Percentiles rank a stretch among this genome's conserved stretches.
Conservation (phyloP, 2,329 filamentous ascomycete genomes). For the Neophaeococcomyces mojaviensis region DNA sequence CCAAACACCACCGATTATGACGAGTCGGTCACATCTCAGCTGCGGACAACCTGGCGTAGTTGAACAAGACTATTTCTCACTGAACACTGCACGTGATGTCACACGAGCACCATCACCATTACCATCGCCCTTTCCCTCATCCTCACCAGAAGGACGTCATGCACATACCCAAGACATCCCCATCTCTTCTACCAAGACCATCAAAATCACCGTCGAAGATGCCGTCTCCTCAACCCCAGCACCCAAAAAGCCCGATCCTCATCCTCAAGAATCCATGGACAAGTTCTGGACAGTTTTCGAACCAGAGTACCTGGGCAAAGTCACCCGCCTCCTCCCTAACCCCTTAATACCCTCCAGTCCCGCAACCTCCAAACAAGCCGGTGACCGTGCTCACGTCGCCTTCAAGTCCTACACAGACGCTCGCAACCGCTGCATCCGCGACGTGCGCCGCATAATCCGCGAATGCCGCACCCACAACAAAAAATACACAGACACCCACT, state of each 20-base stretch:
- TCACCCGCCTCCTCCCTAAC: constrained; percentile 62
- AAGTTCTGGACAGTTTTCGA: constrained; percentile 70
- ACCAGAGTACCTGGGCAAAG: constrained; percentile 64
- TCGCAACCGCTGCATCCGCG: constrained; percentile 57
- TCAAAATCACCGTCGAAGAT: constrained; percentile 8
- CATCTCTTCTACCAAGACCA: constrained; percentile 1
- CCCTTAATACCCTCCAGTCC: constrained; percentile 50
- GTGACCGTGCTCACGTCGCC: constrained; percentile 49
- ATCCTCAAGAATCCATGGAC: constrained; percentile 60
- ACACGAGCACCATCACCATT: background rate
- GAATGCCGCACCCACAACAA: constrained; percentile 71
- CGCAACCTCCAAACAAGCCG: constrained; percentile 52
- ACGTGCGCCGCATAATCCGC: constrained; percentile 51
- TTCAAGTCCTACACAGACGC: constrained; percentile 67
- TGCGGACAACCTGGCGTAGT: background rate
- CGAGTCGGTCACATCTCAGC: background rate
- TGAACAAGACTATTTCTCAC: constrained; percentile 1
- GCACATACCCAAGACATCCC: background rate
- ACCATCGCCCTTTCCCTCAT: too few relatives aligned
- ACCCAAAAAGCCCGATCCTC: constrained; percentile 42
- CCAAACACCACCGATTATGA: background rate
- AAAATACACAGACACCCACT: constrained; percentile 83
- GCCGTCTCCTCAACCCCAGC: background rate
- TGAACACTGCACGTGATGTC: background rate
- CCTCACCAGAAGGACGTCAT: background rate